phyloP scores from a whole-genome alignment of 129 eudicot species.

The Centrapalus pauciflorus region DNA sequence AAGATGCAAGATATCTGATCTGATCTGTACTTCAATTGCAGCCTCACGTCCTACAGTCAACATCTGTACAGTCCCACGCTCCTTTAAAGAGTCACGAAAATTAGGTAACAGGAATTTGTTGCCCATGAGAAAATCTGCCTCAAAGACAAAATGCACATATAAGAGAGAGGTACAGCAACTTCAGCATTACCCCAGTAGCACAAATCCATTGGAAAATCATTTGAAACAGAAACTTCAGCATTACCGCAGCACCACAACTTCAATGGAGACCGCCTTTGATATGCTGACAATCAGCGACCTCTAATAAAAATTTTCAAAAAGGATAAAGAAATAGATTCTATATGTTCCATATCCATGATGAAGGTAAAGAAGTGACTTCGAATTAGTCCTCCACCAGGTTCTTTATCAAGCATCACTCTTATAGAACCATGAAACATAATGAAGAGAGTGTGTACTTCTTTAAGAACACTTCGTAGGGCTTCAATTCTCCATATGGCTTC shows the following conservation, averaged over 20 bases:
- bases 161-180: not conserved
- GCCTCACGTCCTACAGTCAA: constrained; percentile 18
- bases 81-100: not conserved
- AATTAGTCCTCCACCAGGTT: constrained; percentile 47
- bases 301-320: constrained; percentile 35
- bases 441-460: constrained; percentile 71
- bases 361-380: constrained; percentile 49
- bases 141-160: no score
- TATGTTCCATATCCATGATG: constrained; percentile 32
- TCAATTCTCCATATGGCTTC: constrained; percentile 68
- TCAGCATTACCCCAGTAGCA: not conserved
- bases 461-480: constrained; percentile 51
- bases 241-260: constrained; percentile 77
- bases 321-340: not conserved
- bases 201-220: not conserved
- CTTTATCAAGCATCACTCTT: constrained; percentile 52
- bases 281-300: constrained; percentile 75
- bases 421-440: constrained; percentile 58
- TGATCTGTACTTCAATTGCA: constrained; percentile 76
- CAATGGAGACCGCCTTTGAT: constrained; percentile 54
- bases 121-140: no score
- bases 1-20: no score
- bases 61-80: not conserved
- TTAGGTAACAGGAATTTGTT: no score
- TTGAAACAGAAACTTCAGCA: no score